These are phyloP conservation scores for Lentinula raphanica DNA, from an alignment of 768 basidiomycete species.

Conservation along the genomic window DNA sequence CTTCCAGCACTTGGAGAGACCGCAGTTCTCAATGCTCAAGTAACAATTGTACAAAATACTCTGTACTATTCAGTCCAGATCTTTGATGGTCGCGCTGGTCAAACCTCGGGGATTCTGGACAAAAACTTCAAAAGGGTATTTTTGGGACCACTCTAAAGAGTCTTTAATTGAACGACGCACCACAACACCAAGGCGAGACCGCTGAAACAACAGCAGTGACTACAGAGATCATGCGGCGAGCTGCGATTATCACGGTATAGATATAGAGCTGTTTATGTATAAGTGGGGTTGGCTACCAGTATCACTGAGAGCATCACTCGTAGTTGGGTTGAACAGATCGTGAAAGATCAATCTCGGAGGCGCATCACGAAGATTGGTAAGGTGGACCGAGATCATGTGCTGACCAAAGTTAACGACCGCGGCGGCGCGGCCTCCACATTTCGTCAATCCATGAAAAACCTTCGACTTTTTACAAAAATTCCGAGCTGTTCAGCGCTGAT, in stretches of 20 bases:
- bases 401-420: not conserved
- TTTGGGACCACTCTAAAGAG: not conserved
- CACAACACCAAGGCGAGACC: not conserved
- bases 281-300: not conserved
- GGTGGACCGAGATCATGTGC: not conserved
- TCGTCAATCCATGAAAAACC: not conserved
- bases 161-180: not conserved
- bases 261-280: not conserved
- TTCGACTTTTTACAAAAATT: no score
- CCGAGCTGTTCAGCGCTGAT: not conserved
- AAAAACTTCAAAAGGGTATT: not conserved
- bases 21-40: not conserved
- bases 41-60: not conserved
- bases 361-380: not conserved
- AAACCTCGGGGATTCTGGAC: not conserved
- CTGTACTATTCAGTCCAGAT: not conserved
- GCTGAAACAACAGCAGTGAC: not conserved
- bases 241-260: slow-evolving; percentile 2
- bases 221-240: not conserved
- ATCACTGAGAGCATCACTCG: not conserved
- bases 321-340: not conserved
- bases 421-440: not conserved
- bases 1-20: not conserved
- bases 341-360: not conserved
- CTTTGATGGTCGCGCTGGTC: slow-evolving; percentile 5